Evolutionary conservation across 106 monocot genomes (phyloP), one percentile per base, ranked within the genome.

Genomic region (Vanilla planifolia): DNA sequence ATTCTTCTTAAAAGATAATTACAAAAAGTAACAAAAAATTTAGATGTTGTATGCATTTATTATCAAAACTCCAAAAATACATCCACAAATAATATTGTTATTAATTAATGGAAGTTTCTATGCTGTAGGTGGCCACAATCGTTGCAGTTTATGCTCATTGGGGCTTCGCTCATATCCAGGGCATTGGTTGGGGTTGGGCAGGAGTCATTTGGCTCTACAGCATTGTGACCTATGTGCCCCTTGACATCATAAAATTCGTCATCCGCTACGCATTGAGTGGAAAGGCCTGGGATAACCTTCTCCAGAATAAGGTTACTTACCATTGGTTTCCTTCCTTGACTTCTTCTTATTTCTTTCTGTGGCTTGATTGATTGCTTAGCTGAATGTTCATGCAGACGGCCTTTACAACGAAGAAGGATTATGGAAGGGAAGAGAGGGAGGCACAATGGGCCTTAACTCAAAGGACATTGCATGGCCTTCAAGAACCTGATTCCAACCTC

Each of bases 151-250:
- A 80, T 37, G 71, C 75, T 4, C 27, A 72, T 47, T 80, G 75
- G 80, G 34, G 27, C 5, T 80, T 80, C 19, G 80, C 80, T 3
- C 21, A 35, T 13, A 80, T 80, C 35, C 37, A 41, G 8, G 80
- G 80, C 14, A 63, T 76, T 7, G 80, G 80, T 1, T 80, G 80
- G 80, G 67, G 75, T 28, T 80, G 80, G 79, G 79, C 70, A 7
- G 70, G 65, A 6, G 65, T 75, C 1, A 70, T 75, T 11, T 79
- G 79, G 79, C 50, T 79, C 41, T 79, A 68, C 74, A 79, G 74
- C 69, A 58, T 80, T 46, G 27, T 80, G 50, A 69, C 59, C 41
- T 75, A 59, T 61, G 19, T 80, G 21, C 80, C 80, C 11, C 80
- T 79, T 8, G 79, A 79, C 40, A 20, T 79, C 25, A 69, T 79